phyloP scores from a whole-genome alignment of 345 rosid species.

The Noccaea bulbosa region DNA sequence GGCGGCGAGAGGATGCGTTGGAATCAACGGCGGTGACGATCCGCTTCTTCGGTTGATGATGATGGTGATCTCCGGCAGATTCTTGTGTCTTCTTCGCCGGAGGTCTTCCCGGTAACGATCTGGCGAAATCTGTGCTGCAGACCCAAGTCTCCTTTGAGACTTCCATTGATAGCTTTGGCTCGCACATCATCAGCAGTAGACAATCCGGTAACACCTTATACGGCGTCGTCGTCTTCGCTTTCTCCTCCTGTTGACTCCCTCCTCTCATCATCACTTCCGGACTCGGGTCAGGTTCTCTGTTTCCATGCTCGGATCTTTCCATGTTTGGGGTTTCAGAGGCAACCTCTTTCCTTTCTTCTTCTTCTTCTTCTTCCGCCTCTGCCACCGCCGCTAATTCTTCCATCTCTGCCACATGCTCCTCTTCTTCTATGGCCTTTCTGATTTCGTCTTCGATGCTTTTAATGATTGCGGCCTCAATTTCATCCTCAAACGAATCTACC shows the following conservation, averaged over 20 bases:
- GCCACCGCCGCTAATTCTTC: conserved; percentile 21
- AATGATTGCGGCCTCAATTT: conserved; percentile 34
- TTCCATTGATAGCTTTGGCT: conserved; percentile 97
- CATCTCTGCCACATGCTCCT: conserved; percentile 14
- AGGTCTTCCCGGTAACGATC: conserved; percentile 66
- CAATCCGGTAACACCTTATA: conserved; percentile 75
- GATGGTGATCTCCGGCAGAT: conserved; percentile 30
- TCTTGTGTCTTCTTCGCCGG: conserved; percentile 41
- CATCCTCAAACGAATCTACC: conserved; percentile 34
- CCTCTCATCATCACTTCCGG: conserved; percentile 48
- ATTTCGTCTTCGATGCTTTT: conserved; percentile 42
- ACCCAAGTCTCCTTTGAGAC: conserved; percentile 98
- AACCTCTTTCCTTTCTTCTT: conserved; percentile 28
- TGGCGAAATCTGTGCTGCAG: conserved; percentile 80
- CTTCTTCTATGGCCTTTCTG: conserved; percentile 39
- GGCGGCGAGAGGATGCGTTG: conserved; percentile 44
- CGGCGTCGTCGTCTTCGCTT: conserved; percentile 39
- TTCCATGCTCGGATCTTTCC: conserved; percentile 50
- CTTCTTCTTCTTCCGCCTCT: conserved; percentile 15
- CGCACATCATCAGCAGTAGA: conserved; percentile 88
- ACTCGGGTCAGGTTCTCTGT: conserved; percentile 48
- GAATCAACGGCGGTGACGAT: conserved; percentile 47
- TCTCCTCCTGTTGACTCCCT: conserved; percentile 39
- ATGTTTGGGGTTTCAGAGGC: conserved; percentile 19
- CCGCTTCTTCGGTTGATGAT: conserved; percentile 51